Conservation (phyloP, 2,329 filamentous ascomycete species). For the Chaetomium globosum region DNA sequence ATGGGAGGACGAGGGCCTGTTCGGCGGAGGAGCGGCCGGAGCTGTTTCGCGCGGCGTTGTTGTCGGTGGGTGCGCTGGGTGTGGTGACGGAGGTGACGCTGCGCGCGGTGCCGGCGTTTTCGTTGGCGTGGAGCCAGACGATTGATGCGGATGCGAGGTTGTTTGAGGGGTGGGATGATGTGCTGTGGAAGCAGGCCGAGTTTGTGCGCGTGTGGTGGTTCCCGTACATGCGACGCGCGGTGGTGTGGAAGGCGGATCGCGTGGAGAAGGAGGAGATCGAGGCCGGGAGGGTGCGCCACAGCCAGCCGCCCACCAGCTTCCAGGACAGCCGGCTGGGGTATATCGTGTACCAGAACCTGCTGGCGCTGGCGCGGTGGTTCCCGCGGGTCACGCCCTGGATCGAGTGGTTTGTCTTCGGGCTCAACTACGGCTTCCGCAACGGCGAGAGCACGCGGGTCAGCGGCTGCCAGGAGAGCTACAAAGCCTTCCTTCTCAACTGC, state of each 20-base stretch:
- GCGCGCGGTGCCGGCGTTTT: constrained; percentile 75
- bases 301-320: constrained; percentile 67
- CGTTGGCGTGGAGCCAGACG: constrained; percentile 83
- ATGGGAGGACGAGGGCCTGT: constrained; percentile 74
- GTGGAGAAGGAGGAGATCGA: constrained; percentile 46
- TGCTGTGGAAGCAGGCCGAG: constrained; percentile 81
- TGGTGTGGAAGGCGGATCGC: constrained; percentile 81
- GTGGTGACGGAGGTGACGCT: constrained; percentile 90
- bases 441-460: constrained; percentile 65
- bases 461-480: constrained; percentile 78
- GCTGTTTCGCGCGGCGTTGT: constrained; percentile 83
- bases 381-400: constrained; percentile 82
- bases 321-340: constrained; percentile 83
- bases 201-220: constrained; percentile 98
- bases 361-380: constrained; percentile 76
- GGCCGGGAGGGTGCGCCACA: constrained; percentile 45
- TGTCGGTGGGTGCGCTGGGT: constrained; percentile 86
- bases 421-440: constrained; percentile 85
- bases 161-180: constrained; percentile 69
- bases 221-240: constrained; percentile 83
- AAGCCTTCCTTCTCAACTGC: constrained; percentile 92
- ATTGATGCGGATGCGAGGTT: constrained; percentile 71
- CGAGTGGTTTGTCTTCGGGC: constrained; percentile 95
- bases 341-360: constrained; percentile 87
- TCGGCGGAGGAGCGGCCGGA: constrained; percentile 67